Evolutionary conservation across 768 basidiomycete genomes (phyloP).

Genomic region (Hypholoma fasciculare): DNA sequence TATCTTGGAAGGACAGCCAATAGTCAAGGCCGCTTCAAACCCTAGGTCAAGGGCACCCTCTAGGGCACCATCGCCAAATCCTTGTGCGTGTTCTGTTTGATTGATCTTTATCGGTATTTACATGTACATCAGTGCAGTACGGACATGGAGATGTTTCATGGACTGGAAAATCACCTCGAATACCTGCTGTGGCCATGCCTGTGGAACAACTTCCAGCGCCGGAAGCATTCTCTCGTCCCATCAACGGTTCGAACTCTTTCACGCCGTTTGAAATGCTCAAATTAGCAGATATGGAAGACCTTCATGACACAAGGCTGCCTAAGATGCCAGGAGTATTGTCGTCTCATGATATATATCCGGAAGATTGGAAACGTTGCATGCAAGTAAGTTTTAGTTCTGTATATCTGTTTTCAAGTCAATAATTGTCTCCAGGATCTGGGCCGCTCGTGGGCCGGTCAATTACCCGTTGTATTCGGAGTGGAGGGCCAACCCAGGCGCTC

Average conservation of each 20-base stretch:
- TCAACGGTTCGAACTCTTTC: slow-evolving; percentile 67
- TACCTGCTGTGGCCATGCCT: slow-evolving; percentile 28
- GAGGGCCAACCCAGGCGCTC: slow-evolving; percentile 55
- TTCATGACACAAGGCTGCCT: slow-evolving; percentile 58
- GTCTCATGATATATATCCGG: slow-evolving; percentile 74
- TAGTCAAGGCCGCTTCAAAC: slow-evolving; percentile 33
- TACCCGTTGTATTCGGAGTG: slow-evolving; percentile 58
- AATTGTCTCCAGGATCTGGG: slow-evolving; percentile 56
- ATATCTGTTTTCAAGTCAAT: background rate
- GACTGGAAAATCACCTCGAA: slow-evolving; percentile 32
- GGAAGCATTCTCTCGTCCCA: slow-evolving; percentile 73
- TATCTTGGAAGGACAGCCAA: slow-evolving; percentile 53
- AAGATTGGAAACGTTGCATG: slow-evolving; percentile 82
- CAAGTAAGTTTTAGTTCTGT: slow-evolving; percentile 45
- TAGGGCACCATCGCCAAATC: slow-evolving; percentile 57
- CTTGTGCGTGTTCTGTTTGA: slow-evolving; percentile 27
- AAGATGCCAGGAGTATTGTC: slow-evolving; percentile 72
- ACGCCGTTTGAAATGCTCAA: slow-evolving; percentile 70
- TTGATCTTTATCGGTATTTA: slow-evolving; percentile 18
- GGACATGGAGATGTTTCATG: slow-evolving; percentile 15
- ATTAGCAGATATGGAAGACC: slow-evolving; percentile 76
- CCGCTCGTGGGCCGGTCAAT: slow-evolving; percentile 74
- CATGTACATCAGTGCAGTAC: slow-evolving; percentile 16
- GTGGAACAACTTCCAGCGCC: slow-evolving; percentile 55
- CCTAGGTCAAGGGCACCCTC: slow-evolving; percentile 25